phyloP scores from a whole-genome alignment of 768 basidiomycete species.

The Mycena vitilis region DNA sequence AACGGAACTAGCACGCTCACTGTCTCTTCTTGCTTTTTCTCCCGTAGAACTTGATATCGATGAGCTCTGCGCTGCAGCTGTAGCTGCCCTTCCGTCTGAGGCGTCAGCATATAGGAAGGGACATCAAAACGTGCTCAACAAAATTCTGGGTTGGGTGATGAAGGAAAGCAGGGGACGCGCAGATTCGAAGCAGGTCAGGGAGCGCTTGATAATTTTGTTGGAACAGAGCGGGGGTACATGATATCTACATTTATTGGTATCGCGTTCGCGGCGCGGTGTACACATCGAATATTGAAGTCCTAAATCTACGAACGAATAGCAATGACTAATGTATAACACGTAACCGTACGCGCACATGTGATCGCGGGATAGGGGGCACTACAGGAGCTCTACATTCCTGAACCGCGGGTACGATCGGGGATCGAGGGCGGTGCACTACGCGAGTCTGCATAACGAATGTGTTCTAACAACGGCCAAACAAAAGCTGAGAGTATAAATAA shows the following conservation, averaged over 20 bases:
- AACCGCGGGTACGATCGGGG: no score
- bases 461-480: no score
- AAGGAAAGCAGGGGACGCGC: slow-evolving; percentile 81
- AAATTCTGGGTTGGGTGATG: slow-evolving; percentile 89
- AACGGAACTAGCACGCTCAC: slow-evolving; percentile 55
- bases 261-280: no score
- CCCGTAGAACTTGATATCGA: slow-evolving; percentile 55
- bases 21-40: slow-evolving; percentile 32
- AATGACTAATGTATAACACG: no score
- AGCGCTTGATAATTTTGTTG: slow-evolving; percentile 50
- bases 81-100: slow-evolving; percentile 74
- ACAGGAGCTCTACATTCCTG: no score
- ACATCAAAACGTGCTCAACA: slow-evolving; percentile 81
- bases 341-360: no score
- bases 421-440: no score
- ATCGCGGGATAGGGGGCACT: no score
- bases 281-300: no score
- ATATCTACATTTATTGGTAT: background rate
- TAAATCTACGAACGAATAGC: no score
- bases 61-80: slow-evolving; percentile 70
- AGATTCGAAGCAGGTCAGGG: slow-evolving; percentile 72
- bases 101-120: slow-evolving; percentile 74
- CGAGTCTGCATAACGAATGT: no score
- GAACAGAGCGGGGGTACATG: background rate
- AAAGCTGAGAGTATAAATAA: no score